phyloP scores from a whole-genome alignment of 129 eudicot genomes.

The Pittosporum tobira region DNA sequence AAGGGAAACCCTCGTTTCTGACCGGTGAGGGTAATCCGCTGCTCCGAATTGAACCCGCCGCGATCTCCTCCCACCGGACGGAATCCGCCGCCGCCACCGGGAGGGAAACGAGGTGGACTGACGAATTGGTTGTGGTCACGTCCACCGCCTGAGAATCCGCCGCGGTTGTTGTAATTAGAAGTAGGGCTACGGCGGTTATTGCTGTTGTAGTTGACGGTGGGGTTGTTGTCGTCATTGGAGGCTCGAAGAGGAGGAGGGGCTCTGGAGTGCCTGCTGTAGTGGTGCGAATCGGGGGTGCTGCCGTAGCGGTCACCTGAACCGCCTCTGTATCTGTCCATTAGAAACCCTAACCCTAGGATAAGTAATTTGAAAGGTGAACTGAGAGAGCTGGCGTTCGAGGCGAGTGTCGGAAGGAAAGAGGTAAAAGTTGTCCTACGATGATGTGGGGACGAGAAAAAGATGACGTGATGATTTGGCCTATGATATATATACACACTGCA shows the following conservation, averaged over 20 bases:
- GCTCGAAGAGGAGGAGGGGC: constrained; percentile 29
- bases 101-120: constrained; percentile 48
- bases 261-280: constrained; percentile 32
- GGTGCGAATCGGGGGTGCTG: constrained; percentile 36
- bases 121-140: constrained; percentile 38
- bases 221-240: constrained; percentile 24
- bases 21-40: constrained; percentile 35
- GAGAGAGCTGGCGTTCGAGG: too few relatives aligned
- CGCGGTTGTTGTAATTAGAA: constrained; percentile 7
- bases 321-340: constrained; percentile 47
- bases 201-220: constrained; percentile 9
- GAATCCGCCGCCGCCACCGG: constrained; percentile 35
- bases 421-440: too few relatives aligned
- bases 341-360: constrained; percentile 49
- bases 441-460: too few relatives aligned
- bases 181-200: constrained; percentile 31
- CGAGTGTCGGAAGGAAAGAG: too few relatives aligned
- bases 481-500: too few relatives aligned
- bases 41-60: constrained; percentile 29
- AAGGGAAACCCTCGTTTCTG: constrained; percentile 79
- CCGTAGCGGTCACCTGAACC: constrained; percentile 49
- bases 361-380: too few relatives aligned
- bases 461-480: too few relatives aligned
- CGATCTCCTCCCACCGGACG: constrained; percentile 32
- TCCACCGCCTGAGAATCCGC: constrained; percentile 38